Percentiles rank a stretch among this genome's conserved stretches.
Conservation (phyloP, 331 rosid genomes). For the Quercus tomentella region DNA sequence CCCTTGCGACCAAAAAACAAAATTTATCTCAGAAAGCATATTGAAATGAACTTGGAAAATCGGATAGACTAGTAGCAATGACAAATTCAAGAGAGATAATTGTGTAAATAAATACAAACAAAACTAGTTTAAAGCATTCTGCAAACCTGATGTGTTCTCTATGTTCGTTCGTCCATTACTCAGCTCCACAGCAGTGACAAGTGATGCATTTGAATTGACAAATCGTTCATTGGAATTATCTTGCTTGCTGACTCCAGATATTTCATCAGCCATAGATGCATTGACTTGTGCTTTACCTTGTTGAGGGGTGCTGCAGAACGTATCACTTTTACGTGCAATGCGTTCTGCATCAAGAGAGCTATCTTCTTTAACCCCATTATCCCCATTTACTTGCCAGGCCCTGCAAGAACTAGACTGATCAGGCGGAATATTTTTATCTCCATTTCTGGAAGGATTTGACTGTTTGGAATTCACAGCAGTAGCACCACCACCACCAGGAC, state of each 20-base stretch:
- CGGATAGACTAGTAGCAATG: conserved; percentile 6
- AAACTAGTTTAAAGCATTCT: conserved; percentile 20
- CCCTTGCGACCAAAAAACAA: conserved; percentile 39
- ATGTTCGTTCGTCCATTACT: conserved; percentile 56
- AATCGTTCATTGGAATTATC: conserved; percentile 48
- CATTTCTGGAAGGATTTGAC: conserved; percentile 54
- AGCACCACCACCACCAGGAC: conserved; percentile 53
- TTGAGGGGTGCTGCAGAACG: conserved; percentile 35
- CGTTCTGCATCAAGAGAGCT: conserved; percentile 45
- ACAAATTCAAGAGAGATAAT: conserved; percentile 11
- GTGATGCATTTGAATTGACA: conserved; percentile 47
- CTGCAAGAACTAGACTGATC: conserved; percentile 75
- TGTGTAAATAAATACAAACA: conserved; percentile 5
- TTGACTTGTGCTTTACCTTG: conserved; percentile 43
- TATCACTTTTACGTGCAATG: conserved; percentile 42
- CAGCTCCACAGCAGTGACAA: conserved; percentile 51
- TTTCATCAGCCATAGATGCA: conserved; percentile 55
- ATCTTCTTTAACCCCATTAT: conserved; percentile 59
- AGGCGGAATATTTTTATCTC: conserved; percentile 56
- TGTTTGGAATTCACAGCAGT: conserved; percentile 45
- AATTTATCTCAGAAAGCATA: conserved; percentile 29
- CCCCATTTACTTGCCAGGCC: conserved; percentile 64
- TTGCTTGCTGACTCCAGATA: conserved; percentile 60
- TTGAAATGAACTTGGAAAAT: conserved; percentile 14
- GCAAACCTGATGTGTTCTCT: conserved; percentile 73